Evolutionary conservation across 192 early-diverging fungal species (phyloP).

Genomic region (Phycomyces nitens): DNA sequence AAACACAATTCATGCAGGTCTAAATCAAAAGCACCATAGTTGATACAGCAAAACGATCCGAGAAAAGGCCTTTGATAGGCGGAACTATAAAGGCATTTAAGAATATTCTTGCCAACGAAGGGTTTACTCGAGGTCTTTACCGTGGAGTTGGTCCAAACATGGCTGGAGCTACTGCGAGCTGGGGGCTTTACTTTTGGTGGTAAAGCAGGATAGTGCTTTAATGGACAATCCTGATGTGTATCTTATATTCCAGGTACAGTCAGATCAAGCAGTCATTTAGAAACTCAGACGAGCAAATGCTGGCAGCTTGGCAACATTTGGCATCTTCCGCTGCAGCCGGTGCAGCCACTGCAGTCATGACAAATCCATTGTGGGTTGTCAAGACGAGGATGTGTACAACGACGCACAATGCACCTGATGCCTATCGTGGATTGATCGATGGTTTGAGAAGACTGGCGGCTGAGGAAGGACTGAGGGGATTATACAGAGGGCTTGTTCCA

Average conservation of each 20-base stretch:
- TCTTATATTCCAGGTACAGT: slow-evolving; percentile 44
- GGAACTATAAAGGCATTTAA: slow-evolving; percentile 65
- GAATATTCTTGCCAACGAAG: slow-evolving; percentile 55
- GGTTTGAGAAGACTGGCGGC: slow-evolving; percentile 55
- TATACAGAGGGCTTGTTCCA: slow-evolving; percentile 81
- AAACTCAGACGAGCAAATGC: slow-evolving; percentile 44
- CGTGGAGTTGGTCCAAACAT: slow-evolving; percentile 88
- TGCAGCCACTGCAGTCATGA: slow-evolving; percentile 63
- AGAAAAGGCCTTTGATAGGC: slow-evolving; percentile 51
- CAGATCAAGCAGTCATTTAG: slow-evolving; percentile 63
- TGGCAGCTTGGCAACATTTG: slow-evolving; percentile 79
- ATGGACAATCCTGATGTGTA: background rate
- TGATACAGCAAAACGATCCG: slow-evolving; percentile 35
- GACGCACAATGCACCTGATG: slow-evolving; percentile 44
- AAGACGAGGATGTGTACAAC: slow-evolving; percentile 83
- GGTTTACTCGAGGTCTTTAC: slow-evolving; percentile 74
- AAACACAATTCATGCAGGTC: background rate
- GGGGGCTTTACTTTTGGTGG: slow-evolving; percentile 98
- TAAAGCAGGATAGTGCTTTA: slow-evolving; percentile 52
- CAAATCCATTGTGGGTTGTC: slow-evolving; percentile 84
- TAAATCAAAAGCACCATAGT: slow-evolving; percentile 36
- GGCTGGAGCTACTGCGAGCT: slow-evolving; percentile 84
- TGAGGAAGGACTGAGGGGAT: slow-evolving; percentile 70
- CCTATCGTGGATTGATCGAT: slow-evolving; percentile 65
- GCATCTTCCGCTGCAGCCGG: slow-evolving; percentile 76